Conservation (phyloP, 352 stramenopile genomes). For the Phytophthora foliorum region DNA sequence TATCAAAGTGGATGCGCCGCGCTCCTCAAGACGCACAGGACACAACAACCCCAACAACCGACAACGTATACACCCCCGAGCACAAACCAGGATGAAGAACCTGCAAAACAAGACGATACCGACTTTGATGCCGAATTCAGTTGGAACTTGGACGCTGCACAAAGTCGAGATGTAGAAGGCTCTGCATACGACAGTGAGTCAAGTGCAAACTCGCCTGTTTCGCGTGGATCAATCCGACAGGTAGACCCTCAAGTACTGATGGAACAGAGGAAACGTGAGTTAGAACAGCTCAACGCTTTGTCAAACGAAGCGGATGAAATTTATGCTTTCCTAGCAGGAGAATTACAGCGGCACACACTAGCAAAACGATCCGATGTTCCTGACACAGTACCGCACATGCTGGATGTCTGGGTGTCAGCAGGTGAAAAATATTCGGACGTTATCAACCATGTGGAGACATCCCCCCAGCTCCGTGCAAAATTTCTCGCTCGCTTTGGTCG, state of each 20-base stretch:
- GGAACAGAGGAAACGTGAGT: constrained; percentile 16
- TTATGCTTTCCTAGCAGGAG: constrained; percentile 59
- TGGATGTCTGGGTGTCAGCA: constrained; percentile 73
- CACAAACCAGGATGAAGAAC: constrained; percentile 28
- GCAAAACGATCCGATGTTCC: constrained; percentile 42
- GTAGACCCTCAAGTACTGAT: constrained; percentile 16
- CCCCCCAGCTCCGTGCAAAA: constrained; percentile 33
- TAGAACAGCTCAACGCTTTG: constrained; percentile 31
- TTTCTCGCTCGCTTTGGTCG: constrained; percentile 63
- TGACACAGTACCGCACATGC: constrained; percentile 61
- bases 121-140: constrained; percentile 30
- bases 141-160: constrained; percentile 28
- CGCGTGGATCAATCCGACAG: constrained; percentile 8
- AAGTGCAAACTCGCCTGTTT: constrained; percentile 16
- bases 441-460: constrained; percentile 46
- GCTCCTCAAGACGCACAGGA: constrained; percentile 14
- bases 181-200: constrained; percentile 27
- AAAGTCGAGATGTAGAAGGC: constrained; percentile 12
- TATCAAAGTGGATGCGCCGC: constrained; percentile 55
- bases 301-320: constrained; percentile 74
- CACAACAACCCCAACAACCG: constrained; percentile 2
- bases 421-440: constrained; percentile 77
- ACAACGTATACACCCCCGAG: background rate
- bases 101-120: constrained; percentile 9
- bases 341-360: constrained; percentile 50